A percentile compares a stretch with the other conserved stretches of the same genome.
Conservation (phyloP, 2,329 filamentous ascomycete species). For the Trichoderma koningii region DNA sequence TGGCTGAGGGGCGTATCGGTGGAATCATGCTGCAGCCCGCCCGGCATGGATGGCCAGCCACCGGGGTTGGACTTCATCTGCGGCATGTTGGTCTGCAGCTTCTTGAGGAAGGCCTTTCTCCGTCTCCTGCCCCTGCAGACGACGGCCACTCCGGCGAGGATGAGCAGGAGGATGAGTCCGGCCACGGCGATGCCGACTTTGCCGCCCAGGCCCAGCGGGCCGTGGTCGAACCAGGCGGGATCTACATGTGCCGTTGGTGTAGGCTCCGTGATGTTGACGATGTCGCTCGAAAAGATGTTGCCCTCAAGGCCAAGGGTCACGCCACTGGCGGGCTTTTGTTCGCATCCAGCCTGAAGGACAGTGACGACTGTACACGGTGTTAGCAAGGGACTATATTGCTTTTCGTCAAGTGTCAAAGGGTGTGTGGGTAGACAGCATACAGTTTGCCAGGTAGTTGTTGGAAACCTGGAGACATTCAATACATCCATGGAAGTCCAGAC, state of each 20-base stretch:
- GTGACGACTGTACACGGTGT: conserved; percentile 45
- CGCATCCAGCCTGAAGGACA: conserved; percentile 58
- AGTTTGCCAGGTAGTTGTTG: conserved; percentile 55
- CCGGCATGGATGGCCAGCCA: conserved; percentile 46
- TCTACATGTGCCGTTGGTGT: conserved; percentile 45
- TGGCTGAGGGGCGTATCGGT: conserved; percentile 37
- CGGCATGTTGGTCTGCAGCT: conserved; percentile 47
- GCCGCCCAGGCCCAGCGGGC: conserved; percentile 54
- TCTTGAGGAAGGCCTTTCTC: conserved; percentile 53
- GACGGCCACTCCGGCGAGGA: conserved; percentile 53
- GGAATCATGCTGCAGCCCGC: conserved; percentile 32
- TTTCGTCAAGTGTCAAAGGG: too few relatives aligned
- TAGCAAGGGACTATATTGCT: conserved; percentile 28
- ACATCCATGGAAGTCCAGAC: conserved; percentile 46
- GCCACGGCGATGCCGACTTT: conserved; percentile 62
- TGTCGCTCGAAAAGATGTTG: conserved; percentile 51
- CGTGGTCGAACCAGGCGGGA: conserved; percentile 45
- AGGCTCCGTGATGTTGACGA: conserved; percentile 54
- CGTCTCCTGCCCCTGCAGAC: conserved; percentile 59
- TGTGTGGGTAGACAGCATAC: conserved; percentile 38
- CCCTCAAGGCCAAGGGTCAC: conserved; percentile 54
- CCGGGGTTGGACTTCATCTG: conserved; percentile 30
- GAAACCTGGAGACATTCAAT: conserved; percentile 48
- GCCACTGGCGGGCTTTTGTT: conserved; percentile 52
- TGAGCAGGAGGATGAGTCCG: conserved; percentile 51